These are phyloP conservation scores for Calamus simplicifolius DNA, from an alignment of 176 grass and related monocot species.

Conservation along the genomic window DNA sequence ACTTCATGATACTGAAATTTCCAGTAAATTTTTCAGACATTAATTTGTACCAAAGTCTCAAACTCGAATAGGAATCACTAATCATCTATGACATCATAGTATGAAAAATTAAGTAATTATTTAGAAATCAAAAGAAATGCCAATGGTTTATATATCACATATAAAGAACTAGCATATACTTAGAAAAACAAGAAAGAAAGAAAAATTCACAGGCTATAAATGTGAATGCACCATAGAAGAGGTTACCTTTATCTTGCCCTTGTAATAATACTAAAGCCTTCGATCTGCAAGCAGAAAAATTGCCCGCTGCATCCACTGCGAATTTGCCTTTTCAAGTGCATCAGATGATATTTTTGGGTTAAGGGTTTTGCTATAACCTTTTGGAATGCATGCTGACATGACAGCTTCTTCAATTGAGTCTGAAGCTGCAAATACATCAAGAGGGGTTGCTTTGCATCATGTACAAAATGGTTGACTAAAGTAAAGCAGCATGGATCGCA, in stretches of 20 bases:
- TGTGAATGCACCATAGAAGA: not conserved
- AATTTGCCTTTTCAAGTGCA: not conserved
- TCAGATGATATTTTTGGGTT: not conserved
- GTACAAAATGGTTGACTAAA: too few relatives aligned
- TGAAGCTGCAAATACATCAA: not conserved
- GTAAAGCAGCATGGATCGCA: too few relatives aligned
- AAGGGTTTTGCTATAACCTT: not conserved
- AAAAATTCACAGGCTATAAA: not conserved
- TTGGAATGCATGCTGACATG: not conserved
- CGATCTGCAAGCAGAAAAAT: conserved; percentile 4
- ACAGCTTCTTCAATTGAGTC: not conserved
- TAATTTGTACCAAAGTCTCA: too few relatives aligned
- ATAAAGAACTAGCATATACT: too few relatives aligned
- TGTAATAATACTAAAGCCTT: not conserved
- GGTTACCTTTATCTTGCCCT: conserved; percentile 3
- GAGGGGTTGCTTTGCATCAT: too few relatives aligned
- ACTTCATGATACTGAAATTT: too few relatives aligned
- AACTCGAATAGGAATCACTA: too few relatives aligned
- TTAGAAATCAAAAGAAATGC: too few relatives aligned
- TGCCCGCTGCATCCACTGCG: not conserved
- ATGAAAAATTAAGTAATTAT: too few relatives aligned
- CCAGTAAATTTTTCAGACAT: too few relatives aligned
- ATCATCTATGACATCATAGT: too few relatives aligned
- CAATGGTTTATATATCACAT: too few relatives aligned
- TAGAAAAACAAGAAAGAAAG: not conserved